phyloP scores from a whole-genome alignment of 441 rosid species.

The Aleurites moluccanus region DNA sequence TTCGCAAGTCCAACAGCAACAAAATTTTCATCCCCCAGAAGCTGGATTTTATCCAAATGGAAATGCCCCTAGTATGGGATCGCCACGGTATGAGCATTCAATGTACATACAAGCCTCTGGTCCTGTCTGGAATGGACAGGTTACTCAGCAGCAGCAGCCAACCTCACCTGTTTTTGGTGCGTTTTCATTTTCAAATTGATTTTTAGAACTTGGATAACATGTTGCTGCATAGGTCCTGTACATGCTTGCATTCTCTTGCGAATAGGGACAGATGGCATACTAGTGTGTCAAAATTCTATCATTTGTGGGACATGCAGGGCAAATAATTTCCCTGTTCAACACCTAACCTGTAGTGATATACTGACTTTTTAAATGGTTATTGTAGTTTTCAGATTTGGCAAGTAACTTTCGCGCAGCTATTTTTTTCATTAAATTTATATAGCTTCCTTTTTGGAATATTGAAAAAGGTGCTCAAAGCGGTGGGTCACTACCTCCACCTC shows the following conservation, averaged over 20 bases:
- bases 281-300: not conserved
- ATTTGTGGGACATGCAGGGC: not conserved
- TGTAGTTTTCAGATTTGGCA: not conserved
- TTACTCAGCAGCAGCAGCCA: slow-evolving; percentile 57
- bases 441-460: slow-evolving; percentile 28
- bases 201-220: not conserved
- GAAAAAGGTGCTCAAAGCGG: slow-evolving; percentile 61
- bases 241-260: not conserved
- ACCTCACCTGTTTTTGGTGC: slow-evolving; percentile 71
- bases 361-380: not conserved
- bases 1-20: slow-evolving; percentile 69
- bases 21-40: slow-evolving; percentile 51
- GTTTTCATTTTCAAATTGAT: slow-evolving; percentile 21
- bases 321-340: not conserved
- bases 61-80: slow-evolving; percentile 48
- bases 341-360: not conserved
- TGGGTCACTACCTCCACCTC: slow-evolving; percentile 85
- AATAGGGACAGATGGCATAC: not conserved
- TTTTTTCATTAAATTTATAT: not conserved
- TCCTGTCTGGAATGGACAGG: slow-evolving; percentile 74
- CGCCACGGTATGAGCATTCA: slow-evolving; percentile 64
- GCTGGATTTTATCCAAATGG: slow-evolving; percentile 67
- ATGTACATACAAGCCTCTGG: slow-evolving; percentile 49
- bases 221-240: not conserved
- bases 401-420: not conserved